Evolutionary conservation across 2,329 filamentous ascomycete genomes (phyloP).

Genomic region (Penicillium oxalicum): DNA sequence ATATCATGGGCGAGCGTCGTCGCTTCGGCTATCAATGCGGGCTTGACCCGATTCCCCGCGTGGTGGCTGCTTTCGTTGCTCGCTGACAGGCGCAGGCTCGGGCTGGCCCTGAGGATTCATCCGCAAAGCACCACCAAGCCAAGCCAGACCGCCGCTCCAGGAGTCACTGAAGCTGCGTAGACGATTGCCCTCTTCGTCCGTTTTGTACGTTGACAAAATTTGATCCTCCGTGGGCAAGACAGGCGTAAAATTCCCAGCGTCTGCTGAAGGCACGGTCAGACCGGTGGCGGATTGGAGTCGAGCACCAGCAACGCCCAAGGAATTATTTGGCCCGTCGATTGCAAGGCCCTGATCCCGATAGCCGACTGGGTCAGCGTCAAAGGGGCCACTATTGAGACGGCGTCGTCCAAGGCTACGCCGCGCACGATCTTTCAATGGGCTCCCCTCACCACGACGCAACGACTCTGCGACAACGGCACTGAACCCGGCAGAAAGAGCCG

Average conservation of each 20-base stretch:
- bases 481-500: constrained; percentile 55
- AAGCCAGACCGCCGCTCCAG: constrained; percentile 31
- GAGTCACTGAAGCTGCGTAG: constrained; percentile 36
- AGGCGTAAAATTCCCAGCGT: constrained; percentile 20
- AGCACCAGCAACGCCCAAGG: constrained; percentile 19
- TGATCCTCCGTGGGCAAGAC: constrained; percentile 15
- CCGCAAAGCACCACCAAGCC: constrained; percentile 31
- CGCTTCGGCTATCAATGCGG: neutral
- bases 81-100: constrained; percentile 7
- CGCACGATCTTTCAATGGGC: constrained; percentile 29
- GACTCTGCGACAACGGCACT: constrained; percentile 61
- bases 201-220: constrained; percentile 2
- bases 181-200: constrained; percentile 19
- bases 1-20: constrained; percentile 7
- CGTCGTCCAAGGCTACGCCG: constrained; percentile 23
- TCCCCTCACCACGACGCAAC: constrained; percentile 52
- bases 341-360: constrained; percentile 17
- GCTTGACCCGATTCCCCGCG: constrained; percentile 7
- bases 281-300: constrained; percentile 25
- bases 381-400: constrained; percentile 24
- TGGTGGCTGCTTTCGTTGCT: neutral
- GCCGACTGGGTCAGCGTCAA: constrained; percentile 17
- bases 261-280: constrained; percentile 14
- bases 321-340: constrained; percentile 13
- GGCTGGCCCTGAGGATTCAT: constrained; percentile 6